These are phyloP conservation scores for Tolypocladium capitatum DNA, from an alignment of 2,329 filamentous ascomycete species.

Conservation along the genomic window DNA sequence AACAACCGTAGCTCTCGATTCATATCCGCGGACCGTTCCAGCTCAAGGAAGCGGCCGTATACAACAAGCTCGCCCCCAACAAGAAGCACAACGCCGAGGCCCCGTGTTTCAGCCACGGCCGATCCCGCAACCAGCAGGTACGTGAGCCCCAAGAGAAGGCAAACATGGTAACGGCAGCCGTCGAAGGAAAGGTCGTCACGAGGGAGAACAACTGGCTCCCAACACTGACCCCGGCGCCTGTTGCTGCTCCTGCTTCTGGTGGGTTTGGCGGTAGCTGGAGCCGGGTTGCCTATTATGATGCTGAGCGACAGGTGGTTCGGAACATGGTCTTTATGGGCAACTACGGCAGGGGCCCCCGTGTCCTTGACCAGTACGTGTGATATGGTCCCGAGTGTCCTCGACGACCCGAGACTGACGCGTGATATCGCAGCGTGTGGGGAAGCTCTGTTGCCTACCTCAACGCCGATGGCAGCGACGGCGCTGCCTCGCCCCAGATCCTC, in stretches of 20 bases:
- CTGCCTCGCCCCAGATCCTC: slow-evolving; percentile 25
- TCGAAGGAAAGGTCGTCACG: slow-evolving; percentile 41
- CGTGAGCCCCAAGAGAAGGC: slow-evolving; percentile 42
- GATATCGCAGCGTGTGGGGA: slow-evolving; percentile 26
- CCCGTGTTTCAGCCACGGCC: slow-evolving; percentile 16
- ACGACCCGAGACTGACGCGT: not conserved
- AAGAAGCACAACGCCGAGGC: slow-evolving; percentile 14
- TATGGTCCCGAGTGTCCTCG: slow-evolving; percentile 1
- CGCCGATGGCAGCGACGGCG: slow-evolving; percentile 24
- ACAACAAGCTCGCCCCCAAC: slow-evolving; percentile 36
- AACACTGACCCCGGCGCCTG: slow-evolving; percentile 4
- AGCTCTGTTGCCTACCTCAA: slow-evolving; percentile 32
- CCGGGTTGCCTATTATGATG: slow-evolving; percentile 32
- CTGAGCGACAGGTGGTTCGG: slow-evolving; percentile 22
- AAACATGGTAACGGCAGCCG: slow-evolving; percentile 41
- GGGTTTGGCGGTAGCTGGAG: too few relatives aligned
- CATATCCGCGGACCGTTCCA: slow-evolving; percentile 59
- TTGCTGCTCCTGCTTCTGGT: slow-evolving; percentile 7
- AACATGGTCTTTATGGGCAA: slow-evolving; percentile 36
- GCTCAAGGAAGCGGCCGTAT: slow-evolving; percentile 56
- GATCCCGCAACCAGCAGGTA: slow-evolving; percentile 32
- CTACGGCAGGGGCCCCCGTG: slow-evolving; percentile 30
- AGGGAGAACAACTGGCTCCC: slow-evolving; percentile 44
- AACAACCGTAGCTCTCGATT: slow-evolving; percentile 44
- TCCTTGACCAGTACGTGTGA: slow-evolving; percentile 28